Base-by-base conservation (phyloP, 176 grass and related monocot genomes). In the Avena atlantica region DNA sequence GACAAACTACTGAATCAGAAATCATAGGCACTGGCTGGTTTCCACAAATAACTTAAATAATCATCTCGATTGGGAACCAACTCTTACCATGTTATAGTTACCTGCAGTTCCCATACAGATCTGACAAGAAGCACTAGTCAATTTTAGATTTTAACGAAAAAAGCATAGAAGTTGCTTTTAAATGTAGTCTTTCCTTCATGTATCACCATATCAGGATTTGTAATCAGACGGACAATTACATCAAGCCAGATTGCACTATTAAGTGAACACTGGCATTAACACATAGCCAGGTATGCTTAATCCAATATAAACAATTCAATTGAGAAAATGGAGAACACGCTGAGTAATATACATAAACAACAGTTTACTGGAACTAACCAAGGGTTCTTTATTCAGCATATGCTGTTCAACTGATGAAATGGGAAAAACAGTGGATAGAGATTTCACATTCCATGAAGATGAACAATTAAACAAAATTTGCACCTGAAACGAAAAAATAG, bases 381-480 rank as follows among this genome's bases (percentile, higher is more conserved):
- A 52, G 45, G 1, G 10, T 74, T 80, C 42, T 73, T 73, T 57
- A 70, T 24, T 29, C 9, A 75, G 42, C 14, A 24, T 24, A 81
- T 78, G 44, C 10, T 29, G 62, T 29, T 86, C 8, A 62, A 45
- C 19, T 76, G 57, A 58, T 69, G 24, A 86, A 36, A 52, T 27
- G 19, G 56, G 8, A 52, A 83, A 40, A 62, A 14, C 25, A 27
- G 25, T 64, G 21, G 15, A 91, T 16, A 78, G 52, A 23, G 8
- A 48, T 75, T 31, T 36, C 6, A 24, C 34, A 78, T 47, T 25
- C 5, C 12, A 44, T 63, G 1, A 65, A 69, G 37, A 65, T 70
- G 4, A 87, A 68, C 24, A 68, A 24, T 24, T 73, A 42, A 80
- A 68, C 19, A 75, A 78, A 12, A 84, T 4, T 87, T 81, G 25